Evolutionary conservation across 2,329 filamentous ascomycete genomes (phyloP), one percentile per base, ranked within the genome.

Genomic region (Fusarium ambrosium): DNA sequence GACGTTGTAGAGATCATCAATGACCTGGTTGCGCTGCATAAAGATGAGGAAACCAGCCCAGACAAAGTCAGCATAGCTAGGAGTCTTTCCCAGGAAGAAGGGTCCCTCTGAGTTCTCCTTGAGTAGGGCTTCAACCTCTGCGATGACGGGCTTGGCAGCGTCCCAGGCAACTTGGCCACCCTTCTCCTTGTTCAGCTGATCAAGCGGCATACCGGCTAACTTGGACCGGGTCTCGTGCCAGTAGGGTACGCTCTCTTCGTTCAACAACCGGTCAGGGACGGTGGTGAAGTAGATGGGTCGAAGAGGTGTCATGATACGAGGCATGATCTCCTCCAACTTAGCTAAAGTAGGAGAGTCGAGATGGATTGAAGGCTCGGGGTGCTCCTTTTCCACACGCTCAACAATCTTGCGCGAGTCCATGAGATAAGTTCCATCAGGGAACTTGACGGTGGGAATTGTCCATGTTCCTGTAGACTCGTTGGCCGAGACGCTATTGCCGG

Each of bases 371-470:
- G 91, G 92, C 24, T 84, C 81, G 0, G 92, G 92, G 72, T 93
- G 85, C 0, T 83, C 82, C 63, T 86, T 82, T 77, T 94, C 92
- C 37, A 95, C 85, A 20, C 85, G 85, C 16, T 82, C 74, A 16
- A 89, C 90, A 72, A 95, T 94, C 51, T 83, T 82, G 71, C 82
- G 84, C 2, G 90, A 92, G 79, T 94, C 92, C 89, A 91, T 93
- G 10, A 92, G 74, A 77, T 89, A 91, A 1, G 80, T 87, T 20
- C 89, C 90, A 58, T 91, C 87, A 0, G 87, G 85, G 55, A 91
- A 85, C 18, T 81, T 84, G 72, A 92, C 84, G 2, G 89, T 84
- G 0, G 92, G 92, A 64, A 87, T 78, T 11, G 78, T 79, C 72
- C 75, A 79, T 62, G 70, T 75, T 65, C 73, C 70, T n/a, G 75